Evolutionary conservation across 148 eudicot genomes (phyloP), one percentile per base, ranked within the genome.

Genomic region (Vaccinium myrtillus): DNA sequence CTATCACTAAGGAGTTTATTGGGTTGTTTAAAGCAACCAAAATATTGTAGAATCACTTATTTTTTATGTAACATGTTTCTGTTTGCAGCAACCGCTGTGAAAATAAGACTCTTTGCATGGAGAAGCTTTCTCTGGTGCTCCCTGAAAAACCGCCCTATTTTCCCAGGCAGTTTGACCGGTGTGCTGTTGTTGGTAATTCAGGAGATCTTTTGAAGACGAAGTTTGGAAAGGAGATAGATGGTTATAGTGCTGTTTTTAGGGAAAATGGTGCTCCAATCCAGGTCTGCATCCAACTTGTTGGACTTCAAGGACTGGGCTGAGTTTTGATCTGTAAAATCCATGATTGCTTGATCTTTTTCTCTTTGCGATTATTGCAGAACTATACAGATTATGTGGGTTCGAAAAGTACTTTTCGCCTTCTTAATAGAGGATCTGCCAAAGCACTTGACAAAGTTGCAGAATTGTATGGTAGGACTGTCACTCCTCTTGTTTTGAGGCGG

Each of bases 391-490:
- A 94, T 86, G 98, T 94, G 83, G 99, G 99, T 50, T 93, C 93
- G 70, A 95, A 94, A 86, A 97, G 98, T 88, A 93, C 99, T 80
- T 97, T 97, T 77, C 99, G 98, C 86, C 96, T 97, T 79, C 96
- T 95, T 69, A 97, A 97, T 84, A 93, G 99, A 87, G 99, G 99
- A 51, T 97, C 99, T 87, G 99, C 99, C 77, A 97, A 97, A 93
- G 99, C 99, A 65, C 98, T 97, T 53, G 98, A 97, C 85, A 97
- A 97, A 95, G 99, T 97, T 86, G 98, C 96, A 70, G 99, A 95
- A 90, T 84, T 97, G 89, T 95, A 97, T 90, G 99, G 99, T 97
- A 91, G 86, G 75, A 51, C 21, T 71, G 56, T 74, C 67, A 82
- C 79, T 87, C 67, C 25, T 63, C 70, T 73, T 86, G 11, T 76